A percentile compares a stretch with the other conserved stretches of the same genome.
Evolutionary conservation across 768 basidiomycete species (phyloP).

Genomic region (Galerina marginata): DNA sequence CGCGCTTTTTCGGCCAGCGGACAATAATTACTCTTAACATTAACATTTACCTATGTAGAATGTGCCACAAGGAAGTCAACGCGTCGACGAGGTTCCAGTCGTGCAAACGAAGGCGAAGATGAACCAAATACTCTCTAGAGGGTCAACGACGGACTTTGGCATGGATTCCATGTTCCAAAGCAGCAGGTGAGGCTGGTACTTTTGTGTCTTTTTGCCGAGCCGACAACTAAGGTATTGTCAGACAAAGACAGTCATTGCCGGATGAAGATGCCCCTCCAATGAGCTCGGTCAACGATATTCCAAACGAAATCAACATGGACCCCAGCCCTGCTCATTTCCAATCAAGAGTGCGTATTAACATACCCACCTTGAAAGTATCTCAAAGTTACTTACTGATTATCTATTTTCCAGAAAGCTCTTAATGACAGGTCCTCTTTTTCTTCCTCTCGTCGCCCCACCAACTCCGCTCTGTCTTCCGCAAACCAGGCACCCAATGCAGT

Average conservation of each 20-base stretch:
- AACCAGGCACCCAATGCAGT: constrained; percentile 38
- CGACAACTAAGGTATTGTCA: constrained; percentile 21
- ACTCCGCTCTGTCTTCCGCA: constrained; percentile 28
- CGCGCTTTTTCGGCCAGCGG: constrained; percentile 11
- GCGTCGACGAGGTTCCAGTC: constrained; percentile 74
- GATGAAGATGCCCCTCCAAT: constrained; percentile 86
- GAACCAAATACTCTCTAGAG: constrained; percentile 69
- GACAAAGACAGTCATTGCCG: constrained; percentile 64
- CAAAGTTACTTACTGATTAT: background rate
- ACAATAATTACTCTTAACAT: background rate
- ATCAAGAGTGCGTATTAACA: constrained; percentile 42
- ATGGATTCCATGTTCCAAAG: constrained; percentile 88
- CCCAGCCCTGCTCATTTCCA: constrained; percentile 47
- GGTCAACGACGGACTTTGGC: constrained; percentile 74
- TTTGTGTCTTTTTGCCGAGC: background rate
- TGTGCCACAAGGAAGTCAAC: constrained; percentile 60
- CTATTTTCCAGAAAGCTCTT: constrained; percentile 38
- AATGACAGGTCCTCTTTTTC: constrained; percentile 46
- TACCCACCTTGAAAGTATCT: background rate
- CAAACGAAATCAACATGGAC: constrained; percentile 58
- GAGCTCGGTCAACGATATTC: constrained; percentile 76
- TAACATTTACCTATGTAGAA: constrained; percentile 34
- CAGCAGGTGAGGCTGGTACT: constrained; percentile 48
- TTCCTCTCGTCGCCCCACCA: constrained; percentile 37
- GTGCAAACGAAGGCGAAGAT: constrained; percentile 84